Conservation (phyloP, 768 basidiomycete genomes). For the Auriculariales sp. region DNA sequence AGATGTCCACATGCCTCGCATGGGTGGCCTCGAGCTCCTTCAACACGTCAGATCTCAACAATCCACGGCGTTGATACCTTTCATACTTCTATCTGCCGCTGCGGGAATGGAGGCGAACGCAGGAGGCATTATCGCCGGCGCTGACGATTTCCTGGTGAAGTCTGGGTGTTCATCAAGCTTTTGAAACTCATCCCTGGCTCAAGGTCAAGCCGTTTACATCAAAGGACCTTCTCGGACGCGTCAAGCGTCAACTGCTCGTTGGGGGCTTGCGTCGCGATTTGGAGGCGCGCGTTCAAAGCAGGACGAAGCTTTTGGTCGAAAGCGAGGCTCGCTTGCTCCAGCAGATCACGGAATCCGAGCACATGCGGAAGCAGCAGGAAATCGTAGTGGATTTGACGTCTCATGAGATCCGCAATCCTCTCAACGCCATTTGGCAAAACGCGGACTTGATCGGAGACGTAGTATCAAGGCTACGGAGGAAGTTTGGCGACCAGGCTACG, state of each 20-base stretch:
- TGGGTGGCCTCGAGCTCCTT: not conserved
- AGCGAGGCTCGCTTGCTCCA: not conserved
- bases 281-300: not conserved
- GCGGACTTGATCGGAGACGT: not conserved
- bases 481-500: not conserved
- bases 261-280: not conserved
- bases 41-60: not conserved
- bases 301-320: not conserved
- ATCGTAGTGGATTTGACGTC: not conserved
- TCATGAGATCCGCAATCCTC: not conserved
- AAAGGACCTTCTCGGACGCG: not conserved
- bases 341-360: not conserved
- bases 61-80: not conserved
- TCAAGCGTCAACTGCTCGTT: not conserved
- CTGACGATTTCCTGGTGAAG: not conserved
- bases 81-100: not conserved
- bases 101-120: not conserved
- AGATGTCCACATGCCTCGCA: not conserved
- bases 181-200: too few species aligned
- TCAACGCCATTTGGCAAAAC: not conserved
- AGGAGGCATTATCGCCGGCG: not conserved
- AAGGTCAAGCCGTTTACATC: not conserved
- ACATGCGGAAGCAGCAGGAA: constrained; percentile 1
- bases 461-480: not conserved
- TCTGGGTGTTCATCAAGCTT: too few species aligned